Evolutionary conservation across 176 grass and related monocot genomes (phyloP).

Genomic region (Leersia perrieri): DNA sequence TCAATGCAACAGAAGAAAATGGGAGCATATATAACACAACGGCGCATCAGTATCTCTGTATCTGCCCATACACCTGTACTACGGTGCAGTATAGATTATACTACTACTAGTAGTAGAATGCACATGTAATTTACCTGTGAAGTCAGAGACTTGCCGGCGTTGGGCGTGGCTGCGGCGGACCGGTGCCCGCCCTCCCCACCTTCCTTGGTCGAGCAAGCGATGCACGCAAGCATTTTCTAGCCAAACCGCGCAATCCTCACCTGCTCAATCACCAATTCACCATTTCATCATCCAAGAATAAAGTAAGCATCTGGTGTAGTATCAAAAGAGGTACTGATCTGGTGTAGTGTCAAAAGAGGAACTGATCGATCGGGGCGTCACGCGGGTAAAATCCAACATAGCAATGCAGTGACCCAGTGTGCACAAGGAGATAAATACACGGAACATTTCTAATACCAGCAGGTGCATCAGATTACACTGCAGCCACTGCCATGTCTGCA

Average conservation of each 20-base stretch:
- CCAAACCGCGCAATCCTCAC: background rate
- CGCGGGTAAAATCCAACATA: background rate
- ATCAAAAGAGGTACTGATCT: background rate
- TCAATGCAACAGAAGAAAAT: constrained; percentile 1
- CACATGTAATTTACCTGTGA: constrained; percentile 70
- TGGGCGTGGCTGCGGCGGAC: constrained; percentile 39
- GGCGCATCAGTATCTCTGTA: background rate
- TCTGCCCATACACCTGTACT: background rate
- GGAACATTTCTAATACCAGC: background rate
- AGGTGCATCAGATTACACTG: background rate
- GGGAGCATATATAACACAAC: background rate
- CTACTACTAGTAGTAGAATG: background rate
- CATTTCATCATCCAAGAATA: background rate
- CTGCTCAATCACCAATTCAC: background rate
- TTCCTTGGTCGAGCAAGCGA: constrained; percentile 80
- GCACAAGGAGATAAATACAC: background rate
- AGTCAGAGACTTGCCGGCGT: constrained; percentile 71
- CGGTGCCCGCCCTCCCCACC: constrained; percentile 61
- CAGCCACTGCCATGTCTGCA: background rate
- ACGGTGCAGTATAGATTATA: too few species aligned
- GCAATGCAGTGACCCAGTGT: background rate
- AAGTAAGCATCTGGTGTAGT: background rate
- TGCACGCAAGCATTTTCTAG: constrained; percentile 81
- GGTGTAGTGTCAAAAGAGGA: background rate
- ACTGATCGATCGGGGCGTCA: background rate